A percentile compares a stretch with the other conserved stretches of the same genome.
These are phyloP conservation scores for Nicotiana sylvestris DNA, from an alignment of 257 asterid genomes.

Conservation along the genomic window DNA sequence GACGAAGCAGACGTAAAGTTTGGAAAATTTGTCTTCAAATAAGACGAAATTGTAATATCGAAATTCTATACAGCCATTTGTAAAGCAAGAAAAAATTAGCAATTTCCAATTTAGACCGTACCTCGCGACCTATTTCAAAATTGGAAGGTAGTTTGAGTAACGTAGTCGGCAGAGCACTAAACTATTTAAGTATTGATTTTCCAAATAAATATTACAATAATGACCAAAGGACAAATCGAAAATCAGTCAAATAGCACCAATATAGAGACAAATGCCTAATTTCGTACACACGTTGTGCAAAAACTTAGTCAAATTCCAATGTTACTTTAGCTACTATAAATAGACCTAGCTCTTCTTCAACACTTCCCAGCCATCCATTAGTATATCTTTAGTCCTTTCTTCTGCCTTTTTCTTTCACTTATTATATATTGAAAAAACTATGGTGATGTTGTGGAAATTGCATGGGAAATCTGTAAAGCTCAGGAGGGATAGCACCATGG, in stretches of 20 bases:
- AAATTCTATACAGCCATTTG: not conserved
- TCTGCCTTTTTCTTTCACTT: constrained; percentile 6
- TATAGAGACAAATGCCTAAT: not conserved
- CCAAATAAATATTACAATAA: not conserved
- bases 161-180: not conserved
- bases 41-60: not conserved
- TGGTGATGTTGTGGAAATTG: not conserved
- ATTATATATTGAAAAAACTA: not conserved
- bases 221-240: not conserved
- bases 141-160: constrained; percentile 12
- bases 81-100: not conserved
- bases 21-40: not conserved
- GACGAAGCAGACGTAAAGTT: not conserved
- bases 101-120: not conserved
- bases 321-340: constrained; percentile 44
- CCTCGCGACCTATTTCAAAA: constrained; percentile 28
- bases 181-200: constrained; percentile 8
- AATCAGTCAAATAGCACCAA: not conserved
- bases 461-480: no score
- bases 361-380: constrained; percentile 15
- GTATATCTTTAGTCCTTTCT: not conserved
- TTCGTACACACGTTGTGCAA: constrained; percentile 5
- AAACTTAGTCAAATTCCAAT: constrained; percentile 22
- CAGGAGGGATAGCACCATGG: no score
- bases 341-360: constrained; percentile 22